Base-by-base conservation (phyloP, 495 filamentous ascomycete species). In the Cercophora newfieldiana region DNA sequence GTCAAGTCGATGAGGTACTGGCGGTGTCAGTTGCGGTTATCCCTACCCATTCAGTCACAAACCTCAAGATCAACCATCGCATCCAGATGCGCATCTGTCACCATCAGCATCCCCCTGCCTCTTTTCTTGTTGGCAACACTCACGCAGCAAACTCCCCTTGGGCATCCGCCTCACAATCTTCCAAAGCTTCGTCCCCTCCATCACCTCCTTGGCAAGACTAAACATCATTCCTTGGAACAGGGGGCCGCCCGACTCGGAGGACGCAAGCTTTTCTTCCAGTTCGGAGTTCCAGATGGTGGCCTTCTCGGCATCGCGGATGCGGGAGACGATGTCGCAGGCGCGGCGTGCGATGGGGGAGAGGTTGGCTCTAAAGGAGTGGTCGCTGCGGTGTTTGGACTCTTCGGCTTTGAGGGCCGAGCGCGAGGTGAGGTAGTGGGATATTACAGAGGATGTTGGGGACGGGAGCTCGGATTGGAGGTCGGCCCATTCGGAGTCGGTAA, bases 171-270 rank as follows among this genome's bases (percentile, higher is more conserved):
- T 82, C 3, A 97, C 85, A 61, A 97, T 95, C 66, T 85, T 84
- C 92, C 93, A 98, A 10, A 97, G 82, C 69, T 88, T 89, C 6
- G 91, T 93, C 67, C 82, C 81, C 74, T 94, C 91, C 87, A 97
- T 93, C 10, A 86, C 82, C 24, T 87, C 83, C 74, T 90, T 92
- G 65, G 91, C 91, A 25, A 92, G 80, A 8, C 83, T 86, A 71
- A 96, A 96, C 89, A 94, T 93, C 86, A 96, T 94, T 1, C 94
- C 92, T 1, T 92, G 92, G 25, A 91, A 79, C 58, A 85, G 83
- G 1, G 81, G 81, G 47, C 86, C 83, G 12, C 80, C 80, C 58
- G 85, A 80, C 30, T 77, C 72, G 58, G 81, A 72, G 63, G 81
- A 77, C 1, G 85, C 86, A 2, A 89, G 78, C 7, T 81, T 79